Evolutionary conservation across 2,329 filamentous ascomycete genomes (phyloP).

Genomic region (Exserohilum rostratum): DNA sequence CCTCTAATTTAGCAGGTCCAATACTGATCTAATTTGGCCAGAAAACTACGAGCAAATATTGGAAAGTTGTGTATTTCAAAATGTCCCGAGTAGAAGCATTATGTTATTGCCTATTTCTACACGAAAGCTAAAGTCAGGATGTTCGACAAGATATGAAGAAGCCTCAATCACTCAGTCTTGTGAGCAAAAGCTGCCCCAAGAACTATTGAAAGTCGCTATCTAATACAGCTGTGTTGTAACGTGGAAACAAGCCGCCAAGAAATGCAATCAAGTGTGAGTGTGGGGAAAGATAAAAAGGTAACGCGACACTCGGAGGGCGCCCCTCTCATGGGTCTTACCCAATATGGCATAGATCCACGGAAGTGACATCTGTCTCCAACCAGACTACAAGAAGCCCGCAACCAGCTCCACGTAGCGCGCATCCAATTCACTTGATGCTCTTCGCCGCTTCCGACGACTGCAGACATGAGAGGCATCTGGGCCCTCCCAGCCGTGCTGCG

Average conservation of each 20-base stretch:
- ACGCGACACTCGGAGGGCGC: neutral
- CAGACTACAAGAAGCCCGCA: conserved; percentile 19
- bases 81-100: no score
- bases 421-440: conserved; percentile 5
- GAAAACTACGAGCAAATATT: no score
- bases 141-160: no score
- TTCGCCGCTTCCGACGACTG: neutral
- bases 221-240: neutral
- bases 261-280: neutral
- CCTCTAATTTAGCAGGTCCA: no score
- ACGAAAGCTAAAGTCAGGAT: no score
- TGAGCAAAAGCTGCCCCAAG: no score
- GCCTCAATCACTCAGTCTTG: no score
- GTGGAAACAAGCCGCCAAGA: neutral
- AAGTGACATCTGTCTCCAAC: conserved; percentile 44
- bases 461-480: conserved; percentile 53
- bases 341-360: conserved; percentile 20
- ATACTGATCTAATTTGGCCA: no score
- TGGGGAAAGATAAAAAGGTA: neutral
- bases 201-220: no score
- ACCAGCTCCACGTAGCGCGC: conserved; percentile 18
- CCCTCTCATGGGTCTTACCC: conserved; percentile 8
- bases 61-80: no score
- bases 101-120: no score
- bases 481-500: conserved; percentile 56